Conservation (phyloP, 2,329 filamentous ascomycete genomes). For the Aspergillus transmontanensis region DNA sequence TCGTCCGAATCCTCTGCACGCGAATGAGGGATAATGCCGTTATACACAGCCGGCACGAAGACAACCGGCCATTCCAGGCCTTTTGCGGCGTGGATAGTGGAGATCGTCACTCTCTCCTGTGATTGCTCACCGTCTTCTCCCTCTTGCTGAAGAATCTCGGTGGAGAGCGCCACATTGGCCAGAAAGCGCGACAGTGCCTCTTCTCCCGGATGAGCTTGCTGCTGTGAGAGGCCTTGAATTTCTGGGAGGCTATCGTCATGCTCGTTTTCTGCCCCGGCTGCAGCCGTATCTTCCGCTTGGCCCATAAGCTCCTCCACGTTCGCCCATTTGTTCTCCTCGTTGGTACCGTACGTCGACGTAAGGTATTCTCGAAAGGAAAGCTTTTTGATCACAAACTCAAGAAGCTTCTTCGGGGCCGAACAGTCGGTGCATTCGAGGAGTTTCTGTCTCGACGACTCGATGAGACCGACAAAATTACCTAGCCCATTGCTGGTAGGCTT, state of each 20-base stretch:
- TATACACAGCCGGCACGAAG: slow-evolving; percentile 86
- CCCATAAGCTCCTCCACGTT: slow-evolving; percentile 87
- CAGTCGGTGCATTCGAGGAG: slow-evolving; percentile 48
- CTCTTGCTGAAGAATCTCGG: slow-evolving; percentile 60
- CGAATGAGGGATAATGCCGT: slow-evolving; percentile 87
- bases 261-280: slow-evolving; percentile 55
- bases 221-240: slow-evolving; percentile 72
- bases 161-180: slow-evolving; percentile 85
- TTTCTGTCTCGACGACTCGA: slow-evolving; percentile 60
- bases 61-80: slow-evolving; percentile 95
- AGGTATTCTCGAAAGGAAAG: slow-evolving; percentile 76
- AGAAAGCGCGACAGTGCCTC: slow-evolving; percentile 78
- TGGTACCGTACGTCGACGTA: slow-evolving; percentile 69
- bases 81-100: slow-evolving; percentile 94
- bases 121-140: slow-evolving; percentile 60
- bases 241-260: slow-evolving; percentile 59
- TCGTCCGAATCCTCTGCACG: slow-evolving; percentile 84
- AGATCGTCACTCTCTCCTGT: slow-evolving; percentile 74
- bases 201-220: slow-evolving; percentile 50
- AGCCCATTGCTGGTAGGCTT: slow-evolving; percentile 60
- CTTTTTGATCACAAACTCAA: slow-evolving; percentile 63
- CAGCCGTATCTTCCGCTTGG: slow-evolving; percentile 72
- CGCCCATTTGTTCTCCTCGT: slow-evolving; percentile 78
- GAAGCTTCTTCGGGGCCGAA: slow-evolving; percentile 49
- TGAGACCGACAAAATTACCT: slow-evolving; percentile 60